phyloP scores from a whole-genome alignment of 2,329 filamentous ascomycete species.

The Aspergillus sp. region DNA sequence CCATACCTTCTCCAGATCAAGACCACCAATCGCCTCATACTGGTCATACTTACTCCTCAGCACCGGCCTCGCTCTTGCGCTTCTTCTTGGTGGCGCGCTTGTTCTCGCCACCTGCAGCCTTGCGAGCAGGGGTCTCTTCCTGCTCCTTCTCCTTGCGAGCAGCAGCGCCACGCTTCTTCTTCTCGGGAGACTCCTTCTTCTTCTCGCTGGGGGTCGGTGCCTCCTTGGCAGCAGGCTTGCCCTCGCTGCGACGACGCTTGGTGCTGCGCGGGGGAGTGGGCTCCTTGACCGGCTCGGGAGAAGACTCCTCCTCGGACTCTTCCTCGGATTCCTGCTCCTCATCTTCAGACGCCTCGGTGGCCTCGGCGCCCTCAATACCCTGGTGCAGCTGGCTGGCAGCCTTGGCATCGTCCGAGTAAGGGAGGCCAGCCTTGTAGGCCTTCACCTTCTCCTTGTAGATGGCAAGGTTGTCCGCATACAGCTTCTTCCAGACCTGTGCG shows the following conservation, averaged over 20 bases:
- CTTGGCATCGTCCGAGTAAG: conserved; percentile 47
- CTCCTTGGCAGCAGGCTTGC: conserved; percentile 36
- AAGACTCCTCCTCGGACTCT: conserved; percentile 35
- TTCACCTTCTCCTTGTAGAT: conserved; percentile 58
- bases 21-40: no score
- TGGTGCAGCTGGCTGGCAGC: conserved; percentile 46
- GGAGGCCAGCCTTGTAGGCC: conserved; percentile 57
- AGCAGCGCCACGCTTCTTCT: conserved; percentile 34
- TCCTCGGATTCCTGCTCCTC: conserved; percentile 28
- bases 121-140: conserved; percentile 29
- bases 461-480: conserved; percentile 60
- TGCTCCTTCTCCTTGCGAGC: conserved; percentile 33
- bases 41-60: conserved; percentile 22
- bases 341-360: conserved; percentile 23
- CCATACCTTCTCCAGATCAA: background rate
- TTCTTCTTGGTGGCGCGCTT: conserved; percentile 47
- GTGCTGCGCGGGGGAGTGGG: conserved; percentile 45
- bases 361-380: conserved; percentile 41
- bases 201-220: conserved; percentile 23
- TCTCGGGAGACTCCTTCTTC: conserved; percentile 34
- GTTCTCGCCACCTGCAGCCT: conserved; percentile 32
- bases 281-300: conserved; percentile 42
- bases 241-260: conserved; percentile 49
- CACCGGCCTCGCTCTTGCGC: conserved; percentile 47
- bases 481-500: conserved; percentile 55